A percentile compares a stretch with the other conserved stretches of the same genome.
Evolutionary conservation across 164 flowering plant genomes (phyloP).

Genomic region (Vitis labrusca): DNA sequence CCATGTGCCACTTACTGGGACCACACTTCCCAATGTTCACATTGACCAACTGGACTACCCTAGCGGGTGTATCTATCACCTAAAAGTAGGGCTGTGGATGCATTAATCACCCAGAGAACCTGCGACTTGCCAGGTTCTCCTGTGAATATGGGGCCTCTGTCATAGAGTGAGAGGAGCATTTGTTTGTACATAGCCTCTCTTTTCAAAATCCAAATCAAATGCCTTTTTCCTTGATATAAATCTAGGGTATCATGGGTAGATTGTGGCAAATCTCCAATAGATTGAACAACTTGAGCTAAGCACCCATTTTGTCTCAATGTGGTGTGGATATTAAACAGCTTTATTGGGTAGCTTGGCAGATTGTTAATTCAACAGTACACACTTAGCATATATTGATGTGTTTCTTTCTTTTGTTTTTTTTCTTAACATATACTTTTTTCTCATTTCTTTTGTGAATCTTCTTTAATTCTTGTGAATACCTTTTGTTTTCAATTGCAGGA

Average conservation of each 20-base stretch:
- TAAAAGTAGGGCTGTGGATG: too few species aligned
- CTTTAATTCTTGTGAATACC: neutral
- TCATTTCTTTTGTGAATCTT: neutral
- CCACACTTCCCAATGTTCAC: too few species aligned
- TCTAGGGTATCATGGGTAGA: neutral
- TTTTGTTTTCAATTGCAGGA: slow-evolving; percentile 43
- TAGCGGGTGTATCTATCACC: too few species aligned
- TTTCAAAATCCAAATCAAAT: neutral
- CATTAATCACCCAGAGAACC: too few species aligned
- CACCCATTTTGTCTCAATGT: neutral
- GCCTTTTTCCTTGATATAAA: neutral
- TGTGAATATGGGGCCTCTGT: too few species aligned
- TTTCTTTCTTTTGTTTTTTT: too few species aligned
- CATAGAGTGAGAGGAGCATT: too few species aligned
- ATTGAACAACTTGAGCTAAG: neutral
- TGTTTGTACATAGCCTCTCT: too few species aligned
- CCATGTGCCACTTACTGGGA: too few species aligned
- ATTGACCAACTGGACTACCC: too few species aligned
- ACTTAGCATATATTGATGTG: neutral
- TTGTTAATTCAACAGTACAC: neutral
- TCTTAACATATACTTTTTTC: too few species aligned
- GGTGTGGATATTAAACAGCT: neutral
- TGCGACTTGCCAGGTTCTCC: too few species aligned
- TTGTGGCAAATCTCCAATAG: neutral
- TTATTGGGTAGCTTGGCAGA: neutral